Percentiles rank a stretch among this genome's conserved stretches.
These are phyloP conservation scores for Cutaneotrichosporon cyanovorans DNA, from an alignment of 1,284 basidiomycete species.

Conservation along the genomic window DNA sequence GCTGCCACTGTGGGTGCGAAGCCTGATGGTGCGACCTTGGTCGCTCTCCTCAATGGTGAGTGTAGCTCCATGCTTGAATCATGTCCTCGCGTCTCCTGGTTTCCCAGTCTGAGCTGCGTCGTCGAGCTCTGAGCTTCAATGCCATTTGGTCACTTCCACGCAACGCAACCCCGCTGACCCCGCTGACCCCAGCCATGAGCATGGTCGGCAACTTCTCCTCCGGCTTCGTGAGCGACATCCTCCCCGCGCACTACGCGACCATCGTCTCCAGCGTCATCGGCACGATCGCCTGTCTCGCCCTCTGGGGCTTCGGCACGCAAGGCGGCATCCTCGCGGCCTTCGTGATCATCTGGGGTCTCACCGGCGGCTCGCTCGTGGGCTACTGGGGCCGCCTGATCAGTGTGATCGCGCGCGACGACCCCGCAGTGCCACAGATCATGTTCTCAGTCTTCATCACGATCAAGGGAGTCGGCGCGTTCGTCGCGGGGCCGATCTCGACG, in stretches of 20 bases:
- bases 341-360: slow-evolving; percentile 27
- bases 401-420: slow-evolving; percentile 36
- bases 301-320: slow-evolving; percentile 43
- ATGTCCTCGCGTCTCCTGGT: too few relatives aligned
- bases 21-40: slow-evolving; percentile 31
- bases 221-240: slow-evolving; percentile 37
- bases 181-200: too few relatives aligned
- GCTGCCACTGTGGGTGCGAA: slow-evolving; percentile 33
- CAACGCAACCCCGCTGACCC: too few relatives aligned
- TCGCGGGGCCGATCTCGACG: slow-evolving; percentile 29
- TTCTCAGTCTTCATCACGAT: slow-evolving; percentile 38
- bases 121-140: too few relatives aligned
- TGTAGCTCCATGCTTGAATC: too few relatives aligned
- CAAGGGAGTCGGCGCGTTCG: slow-evolving; percentile 34
- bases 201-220: slow-evolving; percentile 19
- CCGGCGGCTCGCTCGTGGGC: slow-evolving; percentile 27
- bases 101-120: too few relatives aligned
- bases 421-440: slow-evolving; percentile 24
- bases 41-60: slow-evolving; percentile 43
- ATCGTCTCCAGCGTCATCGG: slow-evolving; percentile 31
- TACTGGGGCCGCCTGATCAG: slow-evolving; percentile 34
- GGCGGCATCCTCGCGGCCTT: slow-evolving; percentile 25
- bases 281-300: slow-evolving; percentile 33
- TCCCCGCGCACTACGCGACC: slow-evolving; percentile 29
- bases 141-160: too few relatives aligned